Conservation (phyloP, 768 basidiomycete genomes). For the Naganishia onofrii region DNA sequence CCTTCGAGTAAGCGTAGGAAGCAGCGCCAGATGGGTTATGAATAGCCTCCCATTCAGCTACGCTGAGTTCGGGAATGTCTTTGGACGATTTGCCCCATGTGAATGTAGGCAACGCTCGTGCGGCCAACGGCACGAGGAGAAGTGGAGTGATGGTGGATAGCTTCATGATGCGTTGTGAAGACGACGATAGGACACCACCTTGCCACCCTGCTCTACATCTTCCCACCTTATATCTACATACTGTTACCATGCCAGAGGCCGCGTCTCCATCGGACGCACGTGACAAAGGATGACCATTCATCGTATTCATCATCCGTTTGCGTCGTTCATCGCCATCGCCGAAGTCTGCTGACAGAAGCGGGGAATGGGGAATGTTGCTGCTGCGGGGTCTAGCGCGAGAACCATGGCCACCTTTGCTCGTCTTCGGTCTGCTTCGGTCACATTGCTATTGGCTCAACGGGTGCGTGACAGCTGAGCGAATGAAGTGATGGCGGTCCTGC, state of each 20-base stretch:
- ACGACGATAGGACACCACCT: not conserved
- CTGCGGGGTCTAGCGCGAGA: no score
- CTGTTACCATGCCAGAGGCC: not conserved
- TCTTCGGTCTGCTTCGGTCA: no score
- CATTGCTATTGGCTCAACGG: no score
- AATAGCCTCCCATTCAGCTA: conserved; percentile 19
- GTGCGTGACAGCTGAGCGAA: no score
- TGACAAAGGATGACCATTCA: conserved; percentile 1
- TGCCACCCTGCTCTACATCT: not conserved
- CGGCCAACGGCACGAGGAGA: conserved; percentile 14
- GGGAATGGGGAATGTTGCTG: no score
- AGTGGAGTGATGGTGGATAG: conserved; percentile 12
- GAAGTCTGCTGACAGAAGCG: no score
- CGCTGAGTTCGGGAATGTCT: conserved; percentile 24
- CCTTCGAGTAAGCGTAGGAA: conserved; percentile 17
- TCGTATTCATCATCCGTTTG: no score
- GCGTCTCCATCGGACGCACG: conserved; percentile 18
- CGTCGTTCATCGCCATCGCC: no score
- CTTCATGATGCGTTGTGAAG: conserved; percentile 19
- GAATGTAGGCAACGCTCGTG: conserved; percentile 8
- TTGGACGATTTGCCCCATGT: conserved; percentile 7
- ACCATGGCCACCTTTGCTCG: no score
- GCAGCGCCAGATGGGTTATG: conserved; percentile 4
- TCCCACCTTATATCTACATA: not conserved
- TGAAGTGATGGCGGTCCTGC: no score